Conservation (phyloP, 495 filamentous ascomycete genomes). For the Opeltia flavorubescens region DNA sequence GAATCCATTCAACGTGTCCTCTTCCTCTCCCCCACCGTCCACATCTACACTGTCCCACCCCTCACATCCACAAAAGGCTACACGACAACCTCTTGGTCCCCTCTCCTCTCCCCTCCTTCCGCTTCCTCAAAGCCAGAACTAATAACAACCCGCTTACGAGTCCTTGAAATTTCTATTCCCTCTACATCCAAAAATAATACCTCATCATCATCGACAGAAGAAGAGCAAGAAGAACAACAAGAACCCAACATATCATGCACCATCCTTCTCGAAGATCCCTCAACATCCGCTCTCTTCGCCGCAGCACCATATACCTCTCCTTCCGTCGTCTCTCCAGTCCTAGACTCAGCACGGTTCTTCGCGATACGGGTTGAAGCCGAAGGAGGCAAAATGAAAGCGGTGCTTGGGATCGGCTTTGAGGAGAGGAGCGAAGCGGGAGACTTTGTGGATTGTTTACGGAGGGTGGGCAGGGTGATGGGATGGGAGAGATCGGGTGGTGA, state of each 20-base stretch:
- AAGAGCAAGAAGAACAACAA: not conserved
- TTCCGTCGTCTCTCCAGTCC: conserved; percentile 50
- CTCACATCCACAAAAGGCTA: conserved; percentile 56
- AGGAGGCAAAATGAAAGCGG: conserved; percentile 47
- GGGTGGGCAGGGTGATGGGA: conserved; percentile 45
- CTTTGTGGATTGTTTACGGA: conserved; percentile 65
- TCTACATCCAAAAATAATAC: conserved; percentile 15
- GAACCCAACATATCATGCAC: conserved; percentile 48
- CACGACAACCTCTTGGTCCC: conserved; percentile 50
- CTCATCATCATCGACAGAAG: not conserved
- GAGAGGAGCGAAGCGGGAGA: conserved; percentile 73
- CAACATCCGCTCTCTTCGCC: conserved; percentile 59
- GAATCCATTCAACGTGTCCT: conserved; percentile 70
- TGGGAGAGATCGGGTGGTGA: conserved; percentile 16
- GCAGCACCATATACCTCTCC: conserved; percentile 54
- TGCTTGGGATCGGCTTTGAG: conserved; percentile 73
- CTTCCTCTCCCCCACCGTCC: conserved; percentile 52
- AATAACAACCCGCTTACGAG: conserved; percentile 67
- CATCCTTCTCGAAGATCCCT: conserved; percentile 59
- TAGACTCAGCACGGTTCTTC: conserved; percentile 67
- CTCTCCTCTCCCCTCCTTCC: conserved; percentile 28
- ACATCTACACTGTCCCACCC: conserved; percentile 71
- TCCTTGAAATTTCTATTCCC: conserved; percentile 57
- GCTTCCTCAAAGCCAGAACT: conserved; percentile 52
- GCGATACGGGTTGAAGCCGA: conserved; percentile 61